Evolutionary conservation across 73 alveolate genomes (phyloP).

Genomic region (Paramecium biaurelia): DNA sequence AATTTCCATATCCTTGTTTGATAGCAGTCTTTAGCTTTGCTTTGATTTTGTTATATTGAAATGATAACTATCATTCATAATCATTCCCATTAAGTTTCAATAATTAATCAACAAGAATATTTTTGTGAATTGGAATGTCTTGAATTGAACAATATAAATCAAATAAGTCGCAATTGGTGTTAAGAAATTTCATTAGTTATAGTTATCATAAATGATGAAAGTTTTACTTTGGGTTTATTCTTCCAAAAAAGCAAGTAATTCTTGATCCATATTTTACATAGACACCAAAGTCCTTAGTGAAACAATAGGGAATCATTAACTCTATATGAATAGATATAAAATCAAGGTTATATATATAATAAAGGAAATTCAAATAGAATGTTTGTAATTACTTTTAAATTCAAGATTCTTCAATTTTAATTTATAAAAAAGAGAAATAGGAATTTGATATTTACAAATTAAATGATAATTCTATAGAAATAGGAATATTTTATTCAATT

Average conservation of each 20-base stretch:
- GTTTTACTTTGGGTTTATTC: conserved; percentile 83
- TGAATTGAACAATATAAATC: neutral
- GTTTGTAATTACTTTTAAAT: too few species aligned
- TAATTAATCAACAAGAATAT: neutral
- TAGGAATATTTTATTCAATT: conserved; percentile 74
- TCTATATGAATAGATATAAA: conserved; percentile 89
- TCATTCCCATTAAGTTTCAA: neutral
- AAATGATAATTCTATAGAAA: too few species aligned
- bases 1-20: conserved; percentile 73
- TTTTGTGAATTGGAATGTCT: neutral
- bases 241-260: conserved; percentile 28
- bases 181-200: conserved; percentile 83
- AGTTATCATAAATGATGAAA: conserved; percentile 86
- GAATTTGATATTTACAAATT: too few species aligned
- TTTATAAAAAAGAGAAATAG: too few species aligned
- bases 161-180: conserved; percentile 2
- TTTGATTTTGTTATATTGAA: conserved; percentile 75
- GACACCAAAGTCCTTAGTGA: neutral
- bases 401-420: too few species aligned
- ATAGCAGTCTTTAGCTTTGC: conserved; percentile 74
- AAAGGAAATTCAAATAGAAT: too few species aligned
- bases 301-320: conserved; percentile 73
- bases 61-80: conserved; percentile 76
- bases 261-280: neutral
- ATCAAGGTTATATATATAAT: too few species aligned